Conservation (phyloP, 23 red algal species). For the Cyanidiococcus yangmingshanensis region DNA sequence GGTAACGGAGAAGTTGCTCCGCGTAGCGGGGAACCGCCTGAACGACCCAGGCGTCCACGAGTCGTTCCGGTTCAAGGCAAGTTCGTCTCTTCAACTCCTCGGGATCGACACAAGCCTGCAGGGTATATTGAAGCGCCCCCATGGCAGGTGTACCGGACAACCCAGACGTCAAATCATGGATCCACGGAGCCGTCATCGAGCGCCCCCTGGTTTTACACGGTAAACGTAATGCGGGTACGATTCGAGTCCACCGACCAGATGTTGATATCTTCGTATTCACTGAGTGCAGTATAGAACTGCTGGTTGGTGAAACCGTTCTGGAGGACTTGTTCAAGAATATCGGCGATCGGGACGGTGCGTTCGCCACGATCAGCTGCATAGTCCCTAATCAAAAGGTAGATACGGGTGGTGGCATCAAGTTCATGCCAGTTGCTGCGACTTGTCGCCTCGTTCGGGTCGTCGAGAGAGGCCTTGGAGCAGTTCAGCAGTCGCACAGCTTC, state of each 20-base stretch:
- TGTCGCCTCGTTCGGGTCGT: background rate
- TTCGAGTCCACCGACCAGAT: slow-evolving; percentile 32
- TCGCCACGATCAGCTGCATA: background rate
- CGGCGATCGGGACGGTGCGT: background rate
- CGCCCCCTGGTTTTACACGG: too few relatives aligned
- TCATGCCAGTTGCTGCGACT: background rate
- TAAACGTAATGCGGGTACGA: slow-evolving; percentile 15
- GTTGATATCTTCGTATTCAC: slow-evolving; percentile 28
- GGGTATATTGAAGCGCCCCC: background rate
- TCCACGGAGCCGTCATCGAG: too few relatives aligned
- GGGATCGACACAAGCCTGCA: slow-evolving; percentile 2
- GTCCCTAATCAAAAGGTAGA: background rate
- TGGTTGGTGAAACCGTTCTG: slow-evolving; percentile 15
- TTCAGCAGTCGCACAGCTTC: slow-evolving; percentile 84
- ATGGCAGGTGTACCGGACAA: too few relatives aligned
- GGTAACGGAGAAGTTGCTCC: slow-evolving; percentile 1
- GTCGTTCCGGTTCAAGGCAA: background rate
- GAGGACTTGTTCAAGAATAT: slow-evolving; percentile 7
- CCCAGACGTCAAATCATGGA: too few relatives aligned
- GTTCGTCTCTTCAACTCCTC: background rate
- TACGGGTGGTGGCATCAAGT: background rate
- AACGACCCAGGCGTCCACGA: background rate
- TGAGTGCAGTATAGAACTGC: slow-evolving; percentile 21
- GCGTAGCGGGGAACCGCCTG: slow-evolving; percentile 9
- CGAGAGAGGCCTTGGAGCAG: slow-evolving; percentile 44